Conservation (phyloP, 2,329 filamentous ascomycete species). For the Nemania sp. region DNA sequence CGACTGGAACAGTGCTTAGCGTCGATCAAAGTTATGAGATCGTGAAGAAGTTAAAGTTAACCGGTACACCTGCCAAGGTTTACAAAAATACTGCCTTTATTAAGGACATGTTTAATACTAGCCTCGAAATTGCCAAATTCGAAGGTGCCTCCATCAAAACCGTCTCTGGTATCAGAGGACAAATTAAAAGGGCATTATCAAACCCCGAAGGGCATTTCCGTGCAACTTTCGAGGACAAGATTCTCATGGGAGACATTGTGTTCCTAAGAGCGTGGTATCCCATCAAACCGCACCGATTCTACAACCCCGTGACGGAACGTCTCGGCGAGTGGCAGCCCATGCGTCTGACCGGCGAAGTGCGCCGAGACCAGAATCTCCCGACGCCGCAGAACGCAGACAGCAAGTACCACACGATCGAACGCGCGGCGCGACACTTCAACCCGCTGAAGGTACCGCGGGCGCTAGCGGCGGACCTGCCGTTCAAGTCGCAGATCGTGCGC, state of each 20-base stretch:
- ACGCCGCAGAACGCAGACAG: slow-evolving; percentile 88
- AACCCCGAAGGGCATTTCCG: slow-evolving; percentile 97
- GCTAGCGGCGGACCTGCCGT: slow-evolving; percentile 86
- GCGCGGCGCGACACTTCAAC: slow-evolving; percentile 80
- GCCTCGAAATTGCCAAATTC: slow-evolving; percentile 97
- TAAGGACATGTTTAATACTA: slow-evolving; percentile 93
- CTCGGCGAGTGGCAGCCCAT: slow-evolving; percentile 89
- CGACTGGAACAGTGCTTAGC: slow-evolving; percentile 91
- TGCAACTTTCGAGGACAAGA: slow-evolving; percentile 98
- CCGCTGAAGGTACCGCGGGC: slow-evolving; percentile 80
- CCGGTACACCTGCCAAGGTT: slow-evolving; percentile 78
- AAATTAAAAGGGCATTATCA: slow-evolving; percentile 94
- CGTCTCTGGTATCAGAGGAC: slow-evolving; percentile 92
- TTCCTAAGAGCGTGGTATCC: slow-evolving; percentile 98
- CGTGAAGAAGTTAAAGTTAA: slow-evolving; percentile 99
- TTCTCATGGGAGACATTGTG: slow-evolving; percentile 95
- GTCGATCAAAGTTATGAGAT: slow-evolving; percentile 98
- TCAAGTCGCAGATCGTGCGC: slow-evolving; percentile 87
- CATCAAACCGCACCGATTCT: slow-evolving; percentile 93
- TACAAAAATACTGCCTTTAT: slow-evolving; percentile 97
- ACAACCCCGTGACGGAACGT: slow-evolving; percentile 95
- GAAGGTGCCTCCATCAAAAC: slow-evolving; percentile 96
- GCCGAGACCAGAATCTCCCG: slow-evolving; percentile 77
- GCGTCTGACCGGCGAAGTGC: slow-evolving; percentile 93
- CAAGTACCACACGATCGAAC: slow-evolving; percentile 79